Conservation (phyloP, 768 basidiomycete genomes). For the Suillus sp. region DNA sequence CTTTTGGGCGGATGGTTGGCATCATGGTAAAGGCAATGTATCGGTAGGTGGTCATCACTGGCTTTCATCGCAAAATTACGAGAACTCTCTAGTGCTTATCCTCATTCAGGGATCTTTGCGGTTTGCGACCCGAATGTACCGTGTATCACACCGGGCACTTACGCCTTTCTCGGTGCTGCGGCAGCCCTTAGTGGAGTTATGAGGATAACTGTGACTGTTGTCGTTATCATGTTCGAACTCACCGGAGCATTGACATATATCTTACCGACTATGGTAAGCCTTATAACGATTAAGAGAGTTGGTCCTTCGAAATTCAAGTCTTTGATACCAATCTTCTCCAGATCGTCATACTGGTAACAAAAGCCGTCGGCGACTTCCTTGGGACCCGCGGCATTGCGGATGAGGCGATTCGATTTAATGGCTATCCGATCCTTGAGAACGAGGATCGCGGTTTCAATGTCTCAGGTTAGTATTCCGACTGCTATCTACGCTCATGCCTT, state of each 20-base stretch:
- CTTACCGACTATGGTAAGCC: conserved; percentile 90
- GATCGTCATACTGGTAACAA: conserved; percentile 96
- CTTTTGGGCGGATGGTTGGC: conserved; percentile 96
- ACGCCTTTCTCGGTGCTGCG: conserved; percentile 96
- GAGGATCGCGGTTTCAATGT: conserved; percentile 92
- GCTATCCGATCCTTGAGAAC: conserved; percentile 95
- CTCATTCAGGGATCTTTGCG: conserved; percentile 83
- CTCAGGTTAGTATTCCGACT: conserved; percentile 57
- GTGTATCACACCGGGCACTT: conserved; percentile 98
- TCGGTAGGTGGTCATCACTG: conserved; percentile 47
- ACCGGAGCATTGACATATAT: conserved; percentile 98
- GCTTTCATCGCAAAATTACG: neutral
- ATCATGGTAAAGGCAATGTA: conserved; percentile 95
- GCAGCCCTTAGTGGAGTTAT: conserved; percentile 96
- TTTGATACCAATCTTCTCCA: conserved; percentile 35
- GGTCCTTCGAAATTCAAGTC: conserved; percentile 9
- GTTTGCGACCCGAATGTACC: conserved; percentile 90
- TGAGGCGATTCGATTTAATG: conserved; percentile 95
- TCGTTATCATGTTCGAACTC: conserved; percentile 99
- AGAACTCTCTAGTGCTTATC: conserved; percentile 63
- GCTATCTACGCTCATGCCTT: conserved; percentile 1
- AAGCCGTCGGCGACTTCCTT: conserved; percentile 93
- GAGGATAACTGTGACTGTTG: conserved; percentile 95
- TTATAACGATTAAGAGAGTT: neutral
- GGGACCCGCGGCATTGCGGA: conserved; percentile 95